phyloP scores from a whole-genome alignment of 2,329 filamentous ascomycete species.

The Helotiales sp. region DNA sequence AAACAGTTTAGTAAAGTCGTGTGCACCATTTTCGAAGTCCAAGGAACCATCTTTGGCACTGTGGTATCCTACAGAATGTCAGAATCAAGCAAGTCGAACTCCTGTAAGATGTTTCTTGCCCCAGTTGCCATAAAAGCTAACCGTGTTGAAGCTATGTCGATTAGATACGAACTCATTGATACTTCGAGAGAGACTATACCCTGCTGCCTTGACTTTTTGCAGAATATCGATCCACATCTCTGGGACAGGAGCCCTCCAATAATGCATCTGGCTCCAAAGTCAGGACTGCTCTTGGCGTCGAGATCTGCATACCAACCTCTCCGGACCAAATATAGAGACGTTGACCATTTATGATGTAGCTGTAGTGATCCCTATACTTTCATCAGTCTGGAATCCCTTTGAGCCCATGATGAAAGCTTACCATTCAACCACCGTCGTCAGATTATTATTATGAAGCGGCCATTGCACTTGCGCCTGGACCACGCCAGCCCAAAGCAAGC shows the following conservation, averaged over 20 bases:
- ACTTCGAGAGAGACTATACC: constrained; percentile 34
- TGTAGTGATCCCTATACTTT: constrained; percentile 48
- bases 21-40: constrained; percentile 58
- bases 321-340: constrained; percentile 53
- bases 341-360: constrained; percentile 51
- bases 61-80: constrained; percentile 41
- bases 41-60: constrained; percentile 66
- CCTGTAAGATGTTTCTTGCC: constrained; percentile 67
- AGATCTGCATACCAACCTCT: constrained; percentile 33
- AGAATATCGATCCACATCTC: constrained; percentile 70
- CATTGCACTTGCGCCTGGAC: constrained; percentile 35
- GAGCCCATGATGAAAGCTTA: background rate
- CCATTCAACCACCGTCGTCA: constrained; percentile 48
- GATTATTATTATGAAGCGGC: constrained; percentile 48
- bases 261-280: constrained; percentile 42
- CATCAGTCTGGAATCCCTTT: background rate
- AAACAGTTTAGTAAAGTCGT: constrained; percentile 66
- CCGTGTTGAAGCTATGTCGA: constrained; percentile 60
- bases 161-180: constrained; percentile 8
- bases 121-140: constrained; percentile 81
- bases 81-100: constrained; percentile 44
- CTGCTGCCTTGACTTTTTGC: constrained; percentile 78
- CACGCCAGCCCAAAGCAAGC: background rate
- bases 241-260: constrained; percentile 57
- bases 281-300: background rate